Evolutionary conservation across 345 rosid genomes (phyloP).

Genomic region (Trapa incisa): DNA sequence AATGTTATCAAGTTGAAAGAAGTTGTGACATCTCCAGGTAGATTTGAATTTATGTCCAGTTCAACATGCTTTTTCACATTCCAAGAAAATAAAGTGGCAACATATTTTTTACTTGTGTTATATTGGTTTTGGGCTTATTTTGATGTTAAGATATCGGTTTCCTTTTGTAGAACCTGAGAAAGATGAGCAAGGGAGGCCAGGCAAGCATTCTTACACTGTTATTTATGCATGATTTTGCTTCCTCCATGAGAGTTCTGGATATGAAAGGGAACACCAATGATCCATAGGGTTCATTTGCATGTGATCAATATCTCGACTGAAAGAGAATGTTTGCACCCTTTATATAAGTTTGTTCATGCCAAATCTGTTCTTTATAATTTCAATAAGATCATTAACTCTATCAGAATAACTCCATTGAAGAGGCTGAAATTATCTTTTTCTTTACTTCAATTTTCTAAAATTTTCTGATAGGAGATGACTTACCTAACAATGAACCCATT

Average conservation of each 20-base stretch:
- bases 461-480: neutral
- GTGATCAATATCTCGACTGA: too few relatives aligned
- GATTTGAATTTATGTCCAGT: neutral
- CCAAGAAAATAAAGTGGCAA: neutral
- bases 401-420: neutral
- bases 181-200: constrained; percentile 82
- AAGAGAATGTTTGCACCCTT: too few relatives aligned
- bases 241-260: neutral
- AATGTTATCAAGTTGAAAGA: constrained; percentile 63
- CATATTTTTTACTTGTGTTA: neutral
- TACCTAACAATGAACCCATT: neutral
- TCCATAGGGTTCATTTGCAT: neutral
- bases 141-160: neutral
- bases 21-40: constrained; percentile 71
- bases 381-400: neutral
- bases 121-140: neutral
- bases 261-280: neutral
- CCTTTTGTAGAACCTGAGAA: constrained; percentile 56
- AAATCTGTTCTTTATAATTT: neutral
- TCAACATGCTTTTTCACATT: neutral
- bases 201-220: constrained; percentile 25
- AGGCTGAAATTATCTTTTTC: neutral
- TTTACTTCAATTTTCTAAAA: neutral
- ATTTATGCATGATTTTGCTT: neutral
- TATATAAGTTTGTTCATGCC: neutral